phyloP scores from a whole-genome alignment of 129 eudicot genomes.

The Escallonia rubra region DNA sequence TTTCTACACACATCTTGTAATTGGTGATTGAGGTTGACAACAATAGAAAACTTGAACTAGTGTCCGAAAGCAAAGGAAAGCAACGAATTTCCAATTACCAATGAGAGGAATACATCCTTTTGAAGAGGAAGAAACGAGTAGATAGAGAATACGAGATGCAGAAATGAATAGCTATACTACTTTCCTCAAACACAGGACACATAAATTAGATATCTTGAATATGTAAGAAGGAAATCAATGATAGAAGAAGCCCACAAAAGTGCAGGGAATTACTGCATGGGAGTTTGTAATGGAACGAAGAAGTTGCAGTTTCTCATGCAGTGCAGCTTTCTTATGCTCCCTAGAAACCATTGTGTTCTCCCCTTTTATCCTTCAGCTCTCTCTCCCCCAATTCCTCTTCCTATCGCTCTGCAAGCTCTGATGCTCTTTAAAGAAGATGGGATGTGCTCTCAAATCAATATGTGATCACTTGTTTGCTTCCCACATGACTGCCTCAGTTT shows the following conservation, averaged over 20 bases:
- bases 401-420: slow-evolving; percentile 16
- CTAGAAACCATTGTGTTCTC: slow-evolving; percentile 58
- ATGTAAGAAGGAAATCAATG: too few relatives aligned
- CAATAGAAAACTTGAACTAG: too few relatives aligned
- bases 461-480: slow-evolving; percentile 49
- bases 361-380: slow-evolving; percentile 12
- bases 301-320: slow-evolving; percentile 97
- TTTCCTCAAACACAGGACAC: not conserved
- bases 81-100: too few relatives aligned
- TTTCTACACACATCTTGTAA: too few relatives aligned
- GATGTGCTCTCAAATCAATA: slow-evolving; percentile 54
- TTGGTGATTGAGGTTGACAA: too few relatives aligned
- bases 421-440: slow-evolving; percentile 40
- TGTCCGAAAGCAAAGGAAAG: too few relatives aligned
- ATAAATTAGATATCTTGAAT: not conserved
- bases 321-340: slow-evolving; percentile 72
- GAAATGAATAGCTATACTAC: too few relatives aligned
- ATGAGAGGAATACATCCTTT: too few relatives aligned
- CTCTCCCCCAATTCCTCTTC: not conserved
- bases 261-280: slow-evolving; percentile 75
- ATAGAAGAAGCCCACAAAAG: not conserved
- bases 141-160: too few relatives aligned
- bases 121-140: too few relatives aligned
- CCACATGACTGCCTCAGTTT: slow-evolving; percentile 40
- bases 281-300: slow-evolving; percentile 96